These are phyloP conservation scores for Candolleomyces aberdarensis DNA, from an alignment of 768 basidiomycete species.

Conservation along the genomic window DNA sequence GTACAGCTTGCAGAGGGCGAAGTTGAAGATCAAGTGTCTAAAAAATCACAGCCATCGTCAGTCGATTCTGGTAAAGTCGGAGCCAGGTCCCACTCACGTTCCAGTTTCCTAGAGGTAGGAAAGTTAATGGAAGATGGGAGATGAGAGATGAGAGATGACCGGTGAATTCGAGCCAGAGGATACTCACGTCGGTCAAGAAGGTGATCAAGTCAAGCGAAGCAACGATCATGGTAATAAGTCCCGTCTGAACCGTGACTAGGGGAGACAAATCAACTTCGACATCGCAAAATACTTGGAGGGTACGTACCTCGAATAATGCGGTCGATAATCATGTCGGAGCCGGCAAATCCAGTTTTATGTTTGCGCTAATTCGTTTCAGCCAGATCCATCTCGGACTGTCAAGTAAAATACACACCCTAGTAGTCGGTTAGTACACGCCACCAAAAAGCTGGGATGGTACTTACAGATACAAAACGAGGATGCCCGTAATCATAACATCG, in stretches of 20 bases:
- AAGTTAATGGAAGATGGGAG: neutral
- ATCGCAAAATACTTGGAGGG: neutral
- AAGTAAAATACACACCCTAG: conserved; percentile 2
- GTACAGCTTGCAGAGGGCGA: conserved; percentile 38
- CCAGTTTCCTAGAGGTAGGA: conserved; percentile 6
- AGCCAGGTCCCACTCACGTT: conserved; percentile 8
- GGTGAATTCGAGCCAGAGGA: neutral
- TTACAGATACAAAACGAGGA: conserved; percentile 15
- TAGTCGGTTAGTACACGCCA: neutral
- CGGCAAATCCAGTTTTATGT: conserved; percentile 19
- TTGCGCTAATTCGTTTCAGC: conserved; percentile 11
- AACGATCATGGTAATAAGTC: conserved; percentile 17
- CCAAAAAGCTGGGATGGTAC: neutral
- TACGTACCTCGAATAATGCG: conserved; percentile 20
- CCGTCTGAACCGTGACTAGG: conserved; percentile 23
- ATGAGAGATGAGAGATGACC: neutral
- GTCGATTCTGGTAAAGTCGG: neutral
- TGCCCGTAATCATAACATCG: conserved; percentile 12
- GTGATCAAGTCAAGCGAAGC: conserved; percentile 17
- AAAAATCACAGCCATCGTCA: neutral
- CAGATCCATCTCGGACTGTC: neutral
- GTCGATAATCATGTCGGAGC: conserved; percentile 19
- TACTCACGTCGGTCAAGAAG: conserved; percentile 21
- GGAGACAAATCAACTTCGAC: neutral
- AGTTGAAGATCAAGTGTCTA: conserved; percentile 37